Conservation (phyloP, 768 basidiomycete genomes). For the Auricularia sp. region DNA sequence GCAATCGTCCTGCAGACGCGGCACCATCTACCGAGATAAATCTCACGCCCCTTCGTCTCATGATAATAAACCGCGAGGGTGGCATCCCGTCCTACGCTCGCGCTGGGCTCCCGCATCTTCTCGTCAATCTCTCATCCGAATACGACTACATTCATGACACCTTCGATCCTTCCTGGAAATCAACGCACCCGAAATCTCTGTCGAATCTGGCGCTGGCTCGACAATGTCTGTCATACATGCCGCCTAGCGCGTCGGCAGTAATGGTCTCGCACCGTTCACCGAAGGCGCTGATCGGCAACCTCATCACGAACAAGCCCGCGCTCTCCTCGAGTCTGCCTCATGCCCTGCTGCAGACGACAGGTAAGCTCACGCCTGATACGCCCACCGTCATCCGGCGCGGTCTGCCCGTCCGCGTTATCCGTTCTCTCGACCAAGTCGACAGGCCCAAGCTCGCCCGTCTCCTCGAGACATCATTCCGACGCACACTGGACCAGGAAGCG, state of each 20-base stretch:
- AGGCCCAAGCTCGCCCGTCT: slow-evolving; percentile 62
- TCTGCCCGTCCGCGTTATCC: slow-evolving; percentile 74
- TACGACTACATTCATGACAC: slow-evolving; percentile 76
- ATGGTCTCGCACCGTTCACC: slow-evolving; percentile 97
- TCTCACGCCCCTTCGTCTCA: slow-evolving; percentile 87
- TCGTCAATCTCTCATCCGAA: slow-evolving; percentile 89
- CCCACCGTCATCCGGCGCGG: slow-evolving; percentile 90
- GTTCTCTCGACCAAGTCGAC: slow-evolving; percentile 62
- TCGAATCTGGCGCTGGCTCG: slow-evolving; percentile 77
- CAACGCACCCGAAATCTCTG: slow-evolving; percentile 74
- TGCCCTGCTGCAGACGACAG: slow-evolving; percentile 78
- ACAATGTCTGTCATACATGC: slow-evolving; percentile 86
- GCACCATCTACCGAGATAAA: slow-evolving; percentile 41
- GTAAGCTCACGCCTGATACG: slow-evolving; percentile 79
- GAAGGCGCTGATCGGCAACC: slow-evolving; percentile 88
- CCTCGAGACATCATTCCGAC: slow-evolving; percentile 79
- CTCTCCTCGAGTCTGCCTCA: slow-evolving; percentile 93
- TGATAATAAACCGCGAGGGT: slow-evolving; percentile 96
- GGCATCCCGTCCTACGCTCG: slow-evolving; percentile 97
- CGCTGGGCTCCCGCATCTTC: slow-evolving; percentile 85
- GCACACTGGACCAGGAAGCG: slow-evolving; percentile 54
- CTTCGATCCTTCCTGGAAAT: slow-evolving; percentile 67
- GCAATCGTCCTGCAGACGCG: slow-evolving; percentile 13
- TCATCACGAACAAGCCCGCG: slow-evolving; percentile 97
- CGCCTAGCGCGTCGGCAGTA: slow-evolving; percentile 83